phyloP scores from a whole-genome alignment of 2,329 filamentous ascomycete genomes.

The Trichoderma sp. region DNA sequence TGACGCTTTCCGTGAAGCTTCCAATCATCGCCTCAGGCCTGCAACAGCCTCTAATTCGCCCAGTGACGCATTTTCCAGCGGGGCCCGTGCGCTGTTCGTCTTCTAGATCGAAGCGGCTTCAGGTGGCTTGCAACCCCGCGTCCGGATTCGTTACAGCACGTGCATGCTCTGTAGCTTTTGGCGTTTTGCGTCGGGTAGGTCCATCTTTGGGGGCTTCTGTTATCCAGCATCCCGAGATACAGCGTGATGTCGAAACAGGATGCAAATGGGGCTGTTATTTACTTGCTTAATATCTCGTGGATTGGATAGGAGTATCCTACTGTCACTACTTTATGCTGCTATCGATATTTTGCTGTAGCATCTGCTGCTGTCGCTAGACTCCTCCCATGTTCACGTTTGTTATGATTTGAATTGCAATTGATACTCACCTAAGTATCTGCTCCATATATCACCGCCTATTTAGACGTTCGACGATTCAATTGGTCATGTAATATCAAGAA shows the following conservation, averaged over 20 bases:
- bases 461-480: background rate
- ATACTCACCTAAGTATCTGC: background rate
- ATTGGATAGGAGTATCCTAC: background rate
- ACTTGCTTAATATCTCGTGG: background rate
- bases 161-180: background rate
- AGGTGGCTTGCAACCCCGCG: slow-evolving; percentile 15
- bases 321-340: too few relatives aligned
- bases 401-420: background rate
- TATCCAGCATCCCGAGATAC: background rate
- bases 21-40: background rate
- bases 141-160: background rate
- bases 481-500: background rate
- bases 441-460: background rate
- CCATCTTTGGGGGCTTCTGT: background rate
- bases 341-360: too few relatives aligned
- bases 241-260: background rate
- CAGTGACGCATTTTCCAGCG: slow-evolving; percentile 16
- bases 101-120: slow-evolving; percentile 10
- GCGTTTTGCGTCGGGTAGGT: too few relatives aligned
- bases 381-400: background rate
- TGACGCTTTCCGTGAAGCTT: background rate
- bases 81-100: background rate
- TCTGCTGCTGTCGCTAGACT: background rate
- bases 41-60: background rate
- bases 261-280: background rate